phyloP scores from a whole-genome alignment of 2,329 filamentous ascomycete genomes.

The Paecilomyces sp. region DNA sequence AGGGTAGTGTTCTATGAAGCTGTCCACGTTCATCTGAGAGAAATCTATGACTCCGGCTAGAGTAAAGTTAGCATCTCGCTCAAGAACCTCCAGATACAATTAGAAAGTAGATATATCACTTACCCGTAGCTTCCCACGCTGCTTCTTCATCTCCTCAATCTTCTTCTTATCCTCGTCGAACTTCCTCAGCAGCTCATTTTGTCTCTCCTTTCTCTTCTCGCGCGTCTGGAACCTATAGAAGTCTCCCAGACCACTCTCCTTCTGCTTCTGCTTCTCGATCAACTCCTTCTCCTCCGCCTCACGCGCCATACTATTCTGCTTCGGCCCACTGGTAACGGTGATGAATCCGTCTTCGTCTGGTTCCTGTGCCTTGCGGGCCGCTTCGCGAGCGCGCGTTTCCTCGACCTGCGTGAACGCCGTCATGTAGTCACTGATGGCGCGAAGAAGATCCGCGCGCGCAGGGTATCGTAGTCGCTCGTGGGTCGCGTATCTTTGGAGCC shows the following conservation, averaged over 20 bases:
- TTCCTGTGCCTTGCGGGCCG: constrained; percentile 61
- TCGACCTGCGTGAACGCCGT: constrained; percentile 62
- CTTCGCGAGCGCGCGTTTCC: constrained; percentile 57
- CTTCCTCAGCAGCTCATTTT: constrained; percentile 59
- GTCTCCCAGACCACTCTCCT: constrained; percentile 57
- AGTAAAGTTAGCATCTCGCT: constrained; percentile 6
- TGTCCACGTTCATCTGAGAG: background rate
- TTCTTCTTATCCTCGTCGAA: constrained; percentile 73
- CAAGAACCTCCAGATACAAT: constrained; percentile 6
- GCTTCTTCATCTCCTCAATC: constrained; percentile 62
- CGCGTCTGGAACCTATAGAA: constrained; percentile 82
- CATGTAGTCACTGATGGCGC: constrained; percentile 79
- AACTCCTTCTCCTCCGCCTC: constrained; percentile 61
- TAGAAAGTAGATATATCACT: constrained; percentile 8
- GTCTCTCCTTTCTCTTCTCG: constrained; percentile 70
- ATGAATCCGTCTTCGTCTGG: constrained; percentile 95
- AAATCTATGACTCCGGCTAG: constrained; percentile 26
- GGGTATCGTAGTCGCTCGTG: constrained; percentile 71
- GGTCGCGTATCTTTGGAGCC: constrained; percentile 45
- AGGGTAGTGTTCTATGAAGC: background rate
- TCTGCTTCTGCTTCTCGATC: constrained; percentile 54
- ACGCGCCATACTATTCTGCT: constrained; percentile 63
- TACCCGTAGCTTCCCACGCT: constrained; percentile 55
- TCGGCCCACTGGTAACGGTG: constrained; percentile 75
- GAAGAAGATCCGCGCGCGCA: constrained; percentile 58